These are phyloP conservation scores for Phoma sp. DNA, from an alignment of 2,329 filamentous ascomycete species.

Conservation along the genomic window DNA sequence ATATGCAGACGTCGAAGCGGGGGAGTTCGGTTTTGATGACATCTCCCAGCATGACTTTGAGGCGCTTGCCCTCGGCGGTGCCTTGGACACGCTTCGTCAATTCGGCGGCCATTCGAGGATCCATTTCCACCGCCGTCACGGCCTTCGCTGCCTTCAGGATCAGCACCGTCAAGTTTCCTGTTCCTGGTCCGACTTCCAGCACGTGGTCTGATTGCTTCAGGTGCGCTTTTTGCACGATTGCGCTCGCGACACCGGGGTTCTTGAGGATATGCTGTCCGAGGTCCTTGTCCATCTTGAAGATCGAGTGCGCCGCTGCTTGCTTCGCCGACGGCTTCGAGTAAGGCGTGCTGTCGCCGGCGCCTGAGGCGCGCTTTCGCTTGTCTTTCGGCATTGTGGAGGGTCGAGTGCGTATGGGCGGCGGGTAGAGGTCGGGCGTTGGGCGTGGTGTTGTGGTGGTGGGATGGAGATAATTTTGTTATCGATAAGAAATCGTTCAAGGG, in stretches of 20 bases:
- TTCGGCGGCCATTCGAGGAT: constrained; percentile 96
- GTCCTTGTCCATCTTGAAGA: constrained; percentile 97
- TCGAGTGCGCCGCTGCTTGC: constrained; percentile 70
- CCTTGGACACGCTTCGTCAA: constrained; percentile 93
- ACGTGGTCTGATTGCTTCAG: constrained; percentile 88
- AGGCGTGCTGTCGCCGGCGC: constrained; percentile 48
- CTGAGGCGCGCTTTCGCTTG: constrained; percentile 46
- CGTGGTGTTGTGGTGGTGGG: constrained; percentile 15
- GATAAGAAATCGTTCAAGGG: constrained; percentile 25
- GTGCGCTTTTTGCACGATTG: constrained; percentile 84
- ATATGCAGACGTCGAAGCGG: constrained; percentile 81
- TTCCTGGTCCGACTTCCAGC: constrained; percentile 90
- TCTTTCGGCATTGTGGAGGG: constrained; percentile 54
- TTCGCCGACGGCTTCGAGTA: constrained; percentile 56
- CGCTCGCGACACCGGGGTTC: constrained; percentile 82
- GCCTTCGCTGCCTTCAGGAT: constrained; percentile 89
- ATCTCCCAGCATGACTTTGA: constrained; percentile 90
- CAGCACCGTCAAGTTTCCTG: constrained; percentile 85
- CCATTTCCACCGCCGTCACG: constrained; percentile 85
- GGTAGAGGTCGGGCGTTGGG: neutral
- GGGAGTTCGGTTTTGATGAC: constrained; percentile 85
- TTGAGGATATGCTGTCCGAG: constrained; percentile 92
- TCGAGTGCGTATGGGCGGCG: neutral
- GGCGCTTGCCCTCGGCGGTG: constrained; percentile 74
- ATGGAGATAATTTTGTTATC: constrained; percentile 30